Evolutionary conservation across 2,329 filamentous ascomycete species (phyloP), one percentile per base, ranked within the genome.

Genomic region (Botrytis hyacinthi): DNA sequence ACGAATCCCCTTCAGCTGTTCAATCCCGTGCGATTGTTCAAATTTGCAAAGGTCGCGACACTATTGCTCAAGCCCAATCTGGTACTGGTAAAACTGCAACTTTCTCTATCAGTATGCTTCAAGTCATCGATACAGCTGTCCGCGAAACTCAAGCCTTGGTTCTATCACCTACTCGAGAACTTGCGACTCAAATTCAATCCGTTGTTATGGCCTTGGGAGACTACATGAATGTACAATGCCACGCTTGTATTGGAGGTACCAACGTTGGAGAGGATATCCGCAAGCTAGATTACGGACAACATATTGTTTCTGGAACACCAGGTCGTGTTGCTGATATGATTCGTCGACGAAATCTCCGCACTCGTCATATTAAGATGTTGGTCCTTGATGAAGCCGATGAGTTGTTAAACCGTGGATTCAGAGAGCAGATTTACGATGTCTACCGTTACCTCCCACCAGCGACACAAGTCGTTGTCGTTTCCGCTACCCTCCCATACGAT

Each of bases 121-220:
- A 98, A 83, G 93, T 97, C 80, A 97, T 98, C 84, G 94, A 97
- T 82, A 97, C 95, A 12, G 93, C 93, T 59, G 92, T 97, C 72
- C 92, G 94, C 79, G 93, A 97, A 84, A 96, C 93, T 54, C 95
- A 98, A 86, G 96, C 96, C 8, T 90, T 99, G 62, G 95, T 99
- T 16, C 90, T 99, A 14, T 98, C 96, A 6, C 96, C 96, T 3
- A 98, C 95, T 32, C 94, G 96, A 82, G 96, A 99, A 88, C 87
- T 99, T 77, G 96, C 96, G 63, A 98, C 95, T 42, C 96, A 99
- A 85, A 99, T 99, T 77, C 96, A 99, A 85, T 97, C 94, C 51
- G 96, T 99, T 74, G 93, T 99, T 79, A 97, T 98, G 91, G 96
- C 96, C n/a, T 89, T 99, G n/a, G 96, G 96, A 77, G 96, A 99